These are phyloP conservation scores for Calonectria henricotiae DNA, from an alignment of 2,329 filamentous ascomycete genomes.

Conservation along the genomic window DNA sequence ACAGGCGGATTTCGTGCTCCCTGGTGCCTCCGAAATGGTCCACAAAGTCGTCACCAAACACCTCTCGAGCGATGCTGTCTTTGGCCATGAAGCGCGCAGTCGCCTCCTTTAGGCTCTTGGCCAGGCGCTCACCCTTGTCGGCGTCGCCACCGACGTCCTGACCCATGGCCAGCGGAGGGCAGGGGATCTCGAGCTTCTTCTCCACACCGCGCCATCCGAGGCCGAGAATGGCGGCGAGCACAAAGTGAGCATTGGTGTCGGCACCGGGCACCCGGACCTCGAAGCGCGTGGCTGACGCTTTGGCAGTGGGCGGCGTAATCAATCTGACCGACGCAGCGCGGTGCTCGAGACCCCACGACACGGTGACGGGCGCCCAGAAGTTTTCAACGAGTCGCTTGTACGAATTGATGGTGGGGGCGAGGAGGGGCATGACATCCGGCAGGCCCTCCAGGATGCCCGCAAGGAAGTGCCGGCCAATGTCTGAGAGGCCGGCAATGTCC, in stretches of 20 bases:
- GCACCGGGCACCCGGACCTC: conserved; percentile 96
- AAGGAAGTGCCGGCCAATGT: conserved; percentile 92
- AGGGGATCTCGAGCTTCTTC: conserved; percentile 88
- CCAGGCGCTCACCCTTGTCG: conserved; percentile 84
- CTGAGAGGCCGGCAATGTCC: conserved; percentile 86
- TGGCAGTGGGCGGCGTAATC: conserved; percentile 89
- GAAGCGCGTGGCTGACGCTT: conserved; percentile 89
- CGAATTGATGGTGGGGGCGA: conserved; percentile 96
- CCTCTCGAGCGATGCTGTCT: conserved; percentile 91
- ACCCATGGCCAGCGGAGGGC: conserved; percentile 88
- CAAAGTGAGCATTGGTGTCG: conserved; percentile 90
- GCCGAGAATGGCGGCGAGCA: conserved; percentile 88
- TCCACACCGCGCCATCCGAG: conserved; percentile 93
- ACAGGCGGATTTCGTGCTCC: conserved; percentile 90
- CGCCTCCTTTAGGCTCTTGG: conserved; percentile 89
- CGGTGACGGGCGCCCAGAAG: conserved; percentile 98
- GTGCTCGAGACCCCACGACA: conserved; percentile 97
- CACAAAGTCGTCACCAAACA: conserved; percentile 95
- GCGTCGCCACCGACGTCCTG: conserved; percentile 82
- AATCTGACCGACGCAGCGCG: conserved; percentile 92
- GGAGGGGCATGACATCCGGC: conserved; percentile 94
- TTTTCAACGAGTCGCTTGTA: conserved; percentile 99
- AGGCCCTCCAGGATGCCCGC: conserved; percentile 91
- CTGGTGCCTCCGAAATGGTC: conserved; percentile 95
- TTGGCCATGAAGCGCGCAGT: conserved; percentile 83